Evolutionary conservation across 1,284 basidiomycete species (phyloP).

Genomic region (Mycena sp.): DNA sequence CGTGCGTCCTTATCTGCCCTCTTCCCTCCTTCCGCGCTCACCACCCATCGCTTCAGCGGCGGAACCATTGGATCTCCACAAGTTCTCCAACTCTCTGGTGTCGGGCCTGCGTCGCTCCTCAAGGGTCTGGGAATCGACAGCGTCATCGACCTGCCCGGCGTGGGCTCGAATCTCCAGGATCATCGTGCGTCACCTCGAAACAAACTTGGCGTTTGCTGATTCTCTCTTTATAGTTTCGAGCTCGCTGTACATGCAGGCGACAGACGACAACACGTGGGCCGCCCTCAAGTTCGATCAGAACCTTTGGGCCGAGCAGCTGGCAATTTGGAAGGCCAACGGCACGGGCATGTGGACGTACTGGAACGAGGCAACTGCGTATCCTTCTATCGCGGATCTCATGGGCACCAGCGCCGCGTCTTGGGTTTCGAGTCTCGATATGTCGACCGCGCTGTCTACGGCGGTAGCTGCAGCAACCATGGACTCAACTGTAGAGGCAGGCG

Average conservation of each 20-base stretch:
- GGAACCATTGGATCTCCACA: slow-evolving; percentile 50
- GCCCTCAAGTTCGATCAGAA: slow-evolving; percentile 15
- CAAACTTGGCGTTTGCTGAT: too few species aligned
- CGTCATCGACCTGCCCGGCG: slow-evolving; percentile 40
- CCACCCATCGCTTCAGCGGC: too few species aligned
- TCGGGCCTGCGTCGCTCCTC: slow-evolving; percentile 23
- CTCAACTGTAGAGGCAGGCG: slow-evolving; percentile 24
- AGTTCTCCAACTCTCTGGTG: slow-evolving; percentile 59
- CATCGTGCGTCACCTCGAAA: slow-evolving; percentile 16
- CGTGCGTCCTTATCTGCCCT: slow-evolving; percentile 59
- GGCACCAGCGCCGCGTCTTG: slow-evolving; percentile 11
- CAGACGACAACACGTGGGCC: slow-evolving; percentile 27
- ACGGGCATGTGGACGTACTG: slow-evolving; percentile 32
- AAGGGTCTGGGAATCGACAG: slow-evolving; percentile 22
- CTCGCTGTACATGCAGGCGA: slow-evolving; percentile 23
- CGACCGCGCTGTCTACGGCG: slow-evolving; percentile 14
- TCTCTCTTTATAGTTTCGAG: slow-evolving; percentile 15
- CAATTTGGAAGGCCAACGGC: slow-evolving; percentile 24
- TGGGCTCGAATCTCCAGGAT: slow-evolving; percentile 50
- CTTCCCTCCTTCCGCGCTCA: too few species aligned
- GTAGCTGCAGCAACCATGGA: slow-evolving; percentile 18
- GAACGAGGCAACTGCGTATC: slow-evolving; percentile 31
- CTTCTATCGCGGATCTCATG: slow-evolving; percentile 24
- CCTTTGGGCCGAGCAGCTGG: slow-evolving; percentile 24
- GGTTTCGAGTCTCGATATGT: slow-evolving; percentile 11